A percentile compares a stretch with the other conserved stretches of the same genome.
Conservation (phyloP, 2,329 filamentous ascomycete genomes). For the Pseudocercospora fuligena region DNA sequence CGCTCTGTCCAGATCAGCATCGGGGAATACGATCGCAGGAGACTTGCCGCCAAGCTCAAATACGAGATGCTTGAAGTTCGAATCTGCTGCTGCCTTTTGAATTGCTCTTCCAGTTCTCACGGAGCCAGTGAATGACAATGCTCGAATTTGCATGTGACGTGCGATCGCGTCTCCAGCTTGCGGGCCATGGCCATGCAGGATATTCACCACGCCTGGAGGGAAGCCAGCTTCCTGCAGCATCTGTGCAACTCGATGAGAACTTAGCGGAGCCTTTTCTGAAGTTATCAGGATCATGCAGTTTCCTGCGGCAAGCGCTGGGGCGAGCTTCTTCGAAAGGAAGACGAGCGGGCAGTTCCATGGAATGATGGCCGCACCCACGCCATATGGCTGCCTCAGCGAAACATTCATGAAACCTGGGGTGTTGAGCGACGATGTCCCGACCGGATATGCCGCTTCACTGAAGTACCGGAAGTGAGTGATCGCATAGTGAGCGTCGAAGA, state of each 20-base stretch:
- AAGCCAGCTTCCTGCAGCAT: constrained; percentile 47
- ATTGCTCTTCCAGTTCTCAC: constrained; percentile 32
- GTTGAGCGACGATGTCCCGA: constrained; percentile 53
- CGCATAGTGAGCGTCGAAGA: constrained; percentile 44
- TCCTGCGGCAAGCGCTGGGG: constrained; percentile 64
- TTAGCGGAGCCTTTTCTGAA: constrained; percentile 27
- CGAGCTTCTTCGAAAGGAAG: constrained; percentile 56
- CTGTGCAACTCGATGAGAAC: constrained; percentile 30
- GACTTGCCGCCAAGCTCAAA: constrained; percentile 40
- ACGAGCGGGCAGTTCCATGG: constrained; percentile 61
- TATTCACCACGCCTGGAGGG: constrained; percentile 48
- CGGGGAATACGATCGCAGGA: constrained; percentile 34
- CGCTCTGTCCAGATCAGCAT: constrained; percentile 35
- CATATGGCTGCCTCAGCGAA: constrained; percentile 50
- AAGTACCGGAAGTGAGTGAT: constrained; percentile 48
- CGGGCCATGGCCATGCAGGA: constrained; percentile 40
- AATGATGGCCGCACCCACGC: constrained; percentile 62
- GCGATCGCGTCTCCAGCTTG: constrained; percentile 37
- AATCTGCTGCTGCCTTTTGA: constrained; percentile 32
- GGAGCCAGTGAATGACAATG: constrained; percentile 37
- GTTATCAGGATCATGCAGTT: constrained; percentile 66
- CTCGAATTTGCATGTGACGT: constrained; percentile 40
- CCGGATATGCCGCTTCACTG: constrained; percentile 48
- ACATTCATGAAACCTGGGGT: constrained; percentile 53
- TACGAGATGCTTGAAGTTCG: constrained; percentile 37